Evolutionary conservation across 352 stramenopile species (phyloP), one percentile per base, ranked within the genome.

Genomic region (Pythium sp.): DNA sequence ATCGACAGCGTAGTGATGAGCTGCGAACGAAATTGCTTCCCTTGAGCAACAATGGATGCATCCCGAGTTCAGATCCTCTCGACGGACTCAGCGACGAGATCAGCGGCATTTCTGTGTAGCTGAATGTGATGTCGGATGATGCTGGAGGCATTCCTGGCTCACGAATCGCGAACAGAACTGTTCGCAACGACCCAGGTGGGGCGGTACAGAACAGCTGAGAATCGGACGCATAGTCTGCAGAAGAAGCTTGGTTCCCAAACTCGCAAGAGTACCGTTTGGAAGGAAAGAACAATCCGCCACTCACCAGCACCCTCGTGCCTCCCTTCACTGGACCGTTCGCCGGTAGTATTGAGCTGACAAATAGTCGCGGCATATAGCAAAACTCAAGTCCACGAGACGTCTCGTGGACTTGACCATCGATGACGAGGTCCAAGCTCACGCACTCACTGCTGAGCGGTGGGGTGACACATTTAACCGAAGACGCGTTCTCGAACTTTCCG

Each of bases 261-360:
- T 38, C 22, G 18, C 78, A 85, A 0, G 14, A 41, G 15, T 82
- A 82, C 14, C 24, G 55, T 32, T 34, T 59, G 30, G 72, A 59
- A 3, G 28, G 20, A 7, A 59, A 26, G 56, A 87, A 84, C 12
- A 55, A 28, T 1, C 74, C 68, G 14, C 78, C 80, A 58, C 41
- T 70, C 2, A 88, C 56, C 2, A 82, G 5, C 4, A 85, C 70
- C 22, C 75, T 63, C 1, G 80, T 88, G n/a, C 75, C 74, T 14
- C 80, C 80, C 26, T 60, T 66, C 15, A 47, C 56, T 22, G 78
- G 75, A 1, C 80, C 80, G 24, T 43, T 74, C 22, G 67, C 59
- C 28, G 80, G 80, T 11, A 65, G 71, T 53, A 84, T 74, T 26
- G 75, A 65, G 5, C 58, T 73, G 8, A 78, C 41, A 7, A 77